phyloP scores from a whole-genome alignment of 148 eudicot species.

The Nepenthes gracilis region DNA sequence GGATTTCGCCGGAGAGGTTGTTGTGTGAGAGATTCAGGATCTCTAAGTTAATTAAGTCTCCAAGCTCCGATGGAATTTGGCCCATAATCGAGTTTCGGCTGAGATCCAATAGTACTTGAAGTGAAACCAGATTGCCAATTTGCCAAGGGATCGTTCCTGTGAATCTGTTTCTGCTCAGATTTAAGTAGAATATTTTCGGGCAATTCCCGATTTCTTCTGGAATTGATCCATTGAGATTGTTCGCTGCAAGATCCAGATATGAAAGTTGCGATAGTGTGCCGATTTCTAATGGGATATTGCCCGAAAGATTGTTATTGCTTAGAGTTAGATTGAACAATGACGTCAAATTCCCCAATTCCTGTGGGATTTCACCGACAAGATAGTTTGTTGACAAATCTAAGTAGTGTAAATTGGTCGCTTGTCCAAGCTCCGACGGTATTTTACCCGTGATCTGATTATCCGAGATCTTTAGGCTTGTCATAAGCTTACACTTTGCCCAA shows the following conservation, averaged over 20 bases:
- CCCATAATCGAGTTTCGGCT: constrained; percentile 16
- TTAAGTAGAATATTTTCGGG: constrained; percentile 7
- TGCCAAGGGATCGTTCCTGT: constrained; percentile 11
- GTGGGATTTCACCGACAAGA: constrained; percentile 14
- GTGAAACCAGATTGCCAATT: constrained; percentile 6
- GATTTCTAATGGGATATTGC: constrained; percentile 4
- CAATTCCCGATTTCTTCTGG: constrained; percentile 13
- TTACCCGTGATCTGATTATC: constrained; percentile 5
- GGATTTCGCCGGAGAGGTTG: constrained; percentile 16
- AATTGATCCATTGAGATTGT: constrained; percentile 11
- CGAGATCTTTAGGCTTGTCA: too few relatives aligned
- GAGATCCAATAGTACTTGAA: constrained; percentile 18
- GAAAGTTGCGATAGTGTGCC: constrained; percentile 2
- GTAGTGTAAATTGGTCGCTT: not conserved
- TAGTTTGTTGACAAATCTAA: constrained; percentile 19
- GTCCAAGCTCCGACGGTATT: constrained; percentile 5
- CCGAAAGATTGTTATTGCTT: constrained; percentile 12
- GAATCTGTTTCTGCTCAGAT: constrained; percentile 13
- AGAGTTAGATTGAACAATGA: not conserved
- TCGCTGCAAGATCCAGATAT: constrained; percentile 12
- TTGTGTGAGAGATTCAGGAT: constrained; percentile 23
- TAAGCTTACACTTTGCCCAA: too few relatives aligned
- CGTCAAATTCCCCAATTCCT: constrained; percentile 4
- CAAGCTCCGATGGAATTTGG: constrained; percentile 9
- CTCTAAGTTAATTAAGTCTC: constrained; percentile 8